A percentile compares a stretch with the other conserved stretches of the same genome.
These are phyloP conservation scores for Trametes cinnabarina DNA, from an alignment of 768 basidiomycete species.

Conservation along the genomic window DNA sequence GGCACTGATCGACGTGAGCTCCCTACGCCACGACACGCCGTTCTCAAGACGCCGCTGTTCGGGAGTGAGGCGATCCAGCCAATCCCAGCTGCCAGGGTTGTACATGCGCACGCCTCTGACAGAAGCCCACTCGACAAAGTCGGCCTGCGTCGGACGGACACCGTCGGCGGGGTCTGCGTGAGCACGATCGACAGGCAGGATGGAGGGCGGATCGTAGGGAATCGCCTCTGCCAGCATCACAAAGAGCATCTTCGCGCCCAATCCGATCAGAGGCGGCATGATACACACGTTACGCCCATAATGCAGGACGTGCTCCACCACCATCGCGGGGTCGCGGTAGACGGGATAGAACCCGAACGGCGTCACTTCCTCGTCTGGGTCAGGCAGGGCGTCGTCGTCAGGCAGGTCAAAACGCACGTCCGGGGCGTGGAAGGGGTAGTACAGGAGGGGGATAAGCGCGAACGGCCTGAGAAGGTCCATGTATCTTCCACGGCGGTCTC, in stretches of 20 bases:
- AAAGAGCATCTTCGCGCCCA: conserved; percentile 63
- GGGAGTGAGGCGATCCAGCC: conserved; percentile 21
- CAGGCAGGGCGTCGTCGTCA: conserved; percentile 20
- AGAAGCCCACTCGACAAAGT: conserved; percentile 46
- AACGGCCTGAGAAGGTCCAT: conserved; percentile 41
- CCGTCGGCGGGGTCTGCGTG: conserved; percentile 21
- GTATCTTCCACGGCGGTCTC: conserved; percentile 29
- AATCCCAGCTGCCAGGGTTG: conserved; percentile 27
- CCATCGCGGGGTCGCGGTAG: conserved; percentile 34
- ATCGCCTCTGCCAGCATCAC: conserved; percentile 57
- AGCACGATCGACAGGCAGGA: conserved; percentile 33
- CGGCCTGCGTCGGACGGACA: conserved; percentile 51
- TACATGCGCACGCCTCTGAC: conserved; percentile 37
- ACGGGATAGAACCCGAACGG: conserved; percentile 48
- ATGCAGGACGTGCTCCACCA: conserved; percentile 20
- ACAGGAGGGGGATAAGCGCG: conserved; percentile 45
- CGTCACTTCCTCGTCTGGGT: conserved; percentile 25
- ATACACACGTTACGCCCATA: conserved; percentile 25
- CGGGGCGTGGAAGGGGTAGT: conserved; percentile 48
- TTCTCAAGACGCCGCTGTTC: conserved; percentile 28
- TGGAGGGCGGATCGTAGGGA: conserved; percentile 28
- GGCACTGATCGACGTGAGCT: conserved; percentile 36
- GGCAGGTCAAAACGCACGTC: conserved; percentile 13
- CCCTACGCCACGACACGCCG: conserved; percentile 24
- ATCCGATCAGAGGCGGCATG: conserved; percentile 45